Percentiles rank a stretch among this genome's conserved stretches.
Conservation (phyloP, 2,329 filamentous ascomycete species). For the Aspergillus flavus region DNA sequence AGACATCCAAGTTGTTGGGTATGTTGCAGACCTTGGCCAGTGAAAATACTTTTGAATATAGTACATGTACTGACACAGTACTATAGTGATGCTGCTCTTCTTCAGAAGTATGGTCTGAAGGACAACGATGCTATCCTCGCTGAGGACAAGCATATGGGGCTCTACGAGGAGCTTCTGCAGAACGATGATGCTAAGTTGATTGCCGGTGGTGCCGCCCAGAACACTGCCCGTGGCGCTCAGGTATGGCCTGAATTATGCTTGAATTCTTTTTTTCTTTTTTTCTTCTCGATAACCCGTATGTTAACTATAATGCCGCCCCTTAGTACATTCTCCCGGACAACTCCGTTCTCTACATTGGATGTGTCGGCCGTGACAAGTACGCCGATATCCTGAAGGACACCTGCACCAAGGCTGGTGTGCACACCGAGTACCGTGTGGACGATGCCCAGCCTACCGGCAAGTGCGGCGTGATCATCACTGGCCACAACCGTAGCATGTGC, state of each 20-base stretch:
- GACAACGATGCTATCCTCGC: constrained; percentile 97
- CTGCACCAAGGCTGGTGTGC: constrained; percentile 82
- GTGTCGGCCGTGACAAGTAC: constrained; percentile 95
- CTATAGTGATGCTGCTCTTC: constrained; percentile 74
- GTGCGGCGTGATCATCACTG: constrained; percentile 95
- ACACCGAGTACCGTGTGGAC: constrained; percentile 94
- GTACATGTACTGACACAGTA: constrained; percentile 8
- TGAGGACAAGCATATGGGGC: constrained; percentile 81
- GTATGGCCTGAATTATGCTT: constrained; percentile 36
- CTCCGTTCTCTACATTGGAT: constrained; percentile 90
- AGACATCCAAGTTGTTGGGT: constrained; percentile 88
- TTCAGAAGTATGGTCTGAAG: constrained; percentile 92
- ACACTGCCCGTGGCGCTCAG: constrained; percentile 92
- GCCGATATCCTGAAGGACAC: constrained; percentile 84
- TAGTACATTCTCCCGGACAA: constrained; percentile 87
- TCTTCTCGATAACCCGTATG: background rate
- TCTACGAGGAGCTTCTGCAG: constrained; percentile 86
- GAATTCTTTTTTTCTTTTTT: background rate
- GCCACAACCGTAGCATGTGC: constrained; percentile 90
- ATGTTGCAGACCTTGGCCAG: constrained; percentile 29
- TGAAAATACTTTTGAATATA: background rate
- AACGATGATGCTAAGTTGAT: constrained; percentile 92
- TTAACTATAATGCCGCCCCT: constrained; percentile 13
- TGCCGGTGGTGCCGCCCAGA: constrained; percentile 94
- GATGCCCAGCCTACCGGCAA: constrained; percentile 81